A percentile compares a stretch with the other conserved stretches of the same genome.
phyloP scores from a whole-genome alignment of 176 grass and related monocot genomes.

The Triticum timopheevii region DNA sequence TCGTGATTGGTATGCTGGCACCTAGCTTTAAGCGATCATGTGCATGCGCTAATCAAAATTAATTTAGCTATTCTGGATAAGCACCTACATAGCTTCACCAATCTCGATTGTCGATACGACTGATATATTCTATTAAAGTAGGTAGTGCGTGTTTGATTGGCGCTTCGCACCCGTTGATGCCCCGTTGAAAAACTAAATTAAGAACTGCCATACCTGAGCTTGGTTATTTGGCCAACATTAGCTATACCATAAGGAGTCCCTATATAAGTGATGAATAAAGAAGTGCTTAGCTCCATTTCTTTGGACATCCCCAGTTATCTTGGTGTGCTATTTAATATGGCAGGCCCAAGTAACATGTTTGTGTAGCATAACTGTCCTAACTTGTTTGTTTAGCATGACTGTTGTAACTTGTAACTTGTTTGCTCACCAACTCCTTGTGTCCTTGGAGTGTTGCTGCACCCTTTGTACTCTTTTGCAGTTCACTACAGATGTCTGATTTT shows the following conservation, averaged over 20 bases:
- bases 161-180: neutral
- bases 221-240: slow-evolving; percentile 7
- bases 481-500: neutral
- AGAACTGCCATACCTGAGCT: neutral
- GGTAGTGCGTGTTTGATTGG: neutral
- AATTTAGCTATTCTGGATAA: neutral
- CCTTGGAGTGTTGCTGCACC: neutral
- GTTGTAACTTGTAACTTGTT: neutral
- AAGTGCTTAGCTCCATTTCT: neutral
- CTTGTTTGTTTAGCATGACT: neutral
- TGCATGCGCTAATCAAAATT: neutral
- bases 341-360: neutral
- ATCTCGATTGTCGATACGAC: neutral
- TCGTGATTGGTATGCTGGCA: neutral
- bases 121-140: slow-evolving; percentile 10
- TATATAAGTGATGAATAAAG: slow-evolving; percentile 17
- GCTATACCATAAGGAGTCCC: neutral
- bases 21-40: neutral
- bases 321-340: neutral
- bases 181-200: slow-evolving; percentile 1
- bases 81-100: slow-evolving; percentile 1
- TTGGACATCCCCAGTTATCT: neutral
- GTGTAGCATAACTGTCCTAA: neutral
- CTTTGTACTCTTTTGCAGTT: neutral
- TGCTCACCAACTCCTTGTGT: too few species aligned